Evolutionary conservation across 257 asterid species (phyloP).

Genomic region (Salvia splendens): DNA sequence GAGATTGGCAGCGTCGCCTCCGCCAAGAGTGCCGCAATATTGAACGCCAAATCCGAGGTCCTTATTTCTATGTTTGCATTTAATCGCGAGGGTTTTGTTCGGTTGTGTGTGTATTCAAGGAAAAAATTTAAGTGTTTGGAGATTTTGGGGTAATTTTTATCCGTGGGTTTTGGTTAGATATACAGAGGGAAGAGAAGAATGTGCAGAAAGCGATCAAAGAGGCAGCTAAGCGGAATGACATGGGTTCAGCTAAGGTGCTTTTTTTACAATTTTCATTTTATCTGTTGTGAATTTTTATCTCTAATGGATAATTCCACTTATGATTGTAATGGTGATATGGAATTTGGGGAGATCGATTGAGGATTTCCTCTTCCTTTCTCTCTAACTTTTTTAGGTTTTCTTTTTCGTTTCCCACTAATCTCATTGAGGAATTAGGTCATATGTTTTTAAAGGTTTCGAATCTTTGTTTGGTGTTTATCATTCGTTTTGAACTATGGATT

Average conservation of each 20-base stretch:
- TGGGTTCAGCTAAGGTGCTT: constrained; percentile 91
- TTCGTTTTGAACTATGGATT: neutral
- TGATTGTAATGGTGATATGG: neutral
- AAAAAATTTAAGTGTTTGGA: neutral
- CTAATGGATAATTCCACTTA: neutral
- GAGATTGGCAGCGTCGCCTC: constrained; percentile 98
- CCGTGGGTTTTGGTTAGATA: constrained; percentile 58
- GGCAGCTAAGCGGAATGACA: constrained; percentile 92
- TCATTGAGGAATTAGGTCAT: neutral
- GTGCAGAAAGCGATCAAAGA: constrained; percentile 96
- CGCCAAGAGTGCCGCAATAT: constrained; percentile 90
- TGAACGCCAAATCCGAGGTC: constrained; percentile 97
- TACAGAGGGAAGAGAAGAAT: constrained; percentile 88
- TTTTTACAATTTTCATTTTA: neutral
- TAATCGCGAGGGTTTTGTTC: neutral
- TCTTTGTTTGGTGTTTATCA: neutral
- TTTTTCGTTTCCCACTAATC: neutral
- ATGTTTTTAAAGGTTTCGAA: neutral
- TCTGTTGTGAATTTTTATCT: neutral
- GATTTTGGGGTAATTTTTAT: constrained; percentile 4
- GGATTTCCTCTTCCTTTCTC: neutral
- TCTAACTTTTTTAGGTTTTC: neutral
- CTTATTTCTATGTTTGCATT: neutral
- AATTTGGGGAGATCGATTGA: constrained; percentile 3
- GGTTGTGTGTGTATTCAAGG: neutral